Evolutionary conservation across 345 rosid genomes (phyloP).

Genomic region (Angophora floribunda): DNA sequence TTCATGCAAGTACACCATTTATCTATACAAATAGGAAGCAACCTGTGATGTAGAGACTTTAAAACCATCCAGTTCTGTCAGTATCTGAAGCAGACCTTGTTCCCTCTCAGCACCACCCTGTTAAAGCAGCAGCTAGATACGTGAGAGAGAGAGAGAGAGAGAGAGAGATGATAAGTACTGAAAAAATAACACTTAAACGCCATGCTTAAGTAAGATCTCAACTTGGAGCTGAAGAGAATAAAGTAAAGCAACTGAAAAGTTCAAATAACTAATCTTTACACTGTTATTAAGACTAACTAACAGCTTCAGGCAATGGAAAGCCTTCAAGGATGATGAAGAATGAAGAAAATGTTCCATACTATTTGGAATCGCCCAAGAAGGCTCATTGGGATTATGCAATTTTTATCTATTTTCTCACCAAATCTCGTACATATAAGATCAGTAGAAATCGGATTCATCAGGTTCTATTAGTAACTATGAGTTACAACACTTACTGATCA

Average conservation of each 20-base stretch:
- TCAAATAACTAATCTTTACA: not conserved
- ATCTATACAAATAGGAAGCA: slow-evolving; percentile 1
- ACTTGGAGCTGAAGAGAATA: not conserved
- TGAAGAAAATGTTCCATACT: not conserved
- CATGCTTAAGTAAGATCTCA: not conserved
- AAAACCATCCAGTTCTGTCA: slow-evolving; percentile 98
- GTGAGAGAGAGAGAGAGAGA: not conserved
- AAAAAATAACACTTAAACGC: not conserved
- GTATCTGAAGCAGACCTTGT: slow-evolving; percentile 94
- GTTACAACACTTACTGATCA: no score
- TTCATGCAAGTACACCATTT: not conserved
- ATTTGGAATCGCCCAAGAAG: no score
- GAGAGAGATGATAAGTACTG: not conserved
- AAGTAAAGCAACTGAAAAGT: not conserved
- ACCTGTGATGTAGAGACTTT: slow-evolving; percentile 88
- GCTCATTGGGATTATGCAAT: no score
- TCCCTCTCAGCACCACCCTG: slow-evolving; percentile 99
- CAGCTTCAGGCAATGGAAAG: not conserved
- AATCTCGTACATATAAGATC: no score
- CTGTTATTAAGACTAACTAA: not conserved
- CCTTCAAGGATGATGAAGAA: not conserved
- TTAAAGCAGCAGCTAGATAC: not conserved
- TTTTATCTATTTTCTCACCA: no score
- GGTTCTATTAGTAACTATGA: no score
- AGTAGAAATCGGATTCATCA: no score